A percentile compares a stretch with the other conserved stretches of the same genome.
These are phyloP conservation scores for Ganoderma multipileum DNA, from an alignment of 1,284 basidiomycete genomes.

Conservation along the genomic window DNA sequence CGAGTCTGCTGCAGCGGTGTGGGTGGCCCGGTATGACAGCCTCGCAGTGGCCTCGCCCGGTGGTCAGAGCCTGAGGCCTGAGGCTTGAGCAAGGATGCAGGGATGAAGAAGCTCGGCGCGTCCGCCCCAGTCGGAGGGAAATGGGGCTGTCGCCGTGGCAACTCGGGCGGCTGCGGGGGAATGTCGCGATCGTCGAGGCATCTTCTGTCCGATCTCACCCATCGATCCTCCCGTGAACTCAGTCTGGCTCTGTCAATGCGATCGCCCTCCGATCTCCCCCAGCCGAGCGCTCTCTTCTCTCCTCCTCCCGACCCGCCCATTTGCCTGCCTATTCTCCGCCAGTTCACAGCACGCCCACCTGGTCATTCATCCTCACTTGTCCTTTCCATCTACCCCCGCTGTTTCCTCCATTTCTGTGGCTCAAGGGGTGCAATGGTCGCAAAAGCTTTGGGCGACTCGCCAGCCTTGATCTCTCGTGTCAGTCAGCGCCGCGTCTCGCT, in stretches of 20 bases:
- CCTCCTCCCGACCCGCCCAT: neutral
- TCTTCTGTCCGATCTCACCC: conserved; percentile 18
- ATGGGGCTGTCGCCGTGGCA: conserved; percentile 19
- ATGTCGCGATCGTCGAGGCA: conserved; percentile 19
- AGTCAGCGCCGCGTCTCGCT: conserved; percentile 5
- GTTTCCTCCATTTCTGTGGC: neutral
- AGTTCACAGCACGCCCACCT: neutral
- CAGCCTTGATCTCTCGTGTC: conserved; percentile 9
- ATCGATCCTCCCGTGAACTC: conserved; percentile 23
- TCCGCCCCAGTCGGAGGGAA: conserved; percentile 7
- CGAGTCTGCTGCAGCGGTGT: neutral
- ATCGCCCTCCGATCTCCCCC: conserved; percentile 4
- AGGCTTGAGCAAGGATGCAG: neutral
- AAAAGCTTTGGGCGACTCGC: conserved; percentile 2
- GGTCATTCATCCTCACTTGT: neutral
- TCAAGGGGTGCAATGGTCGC: neutral
- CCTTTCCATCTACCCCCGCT: neutral
- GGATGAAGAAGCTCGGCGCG: conserved; percentile 5
- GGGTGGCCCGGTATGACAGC: neutral
- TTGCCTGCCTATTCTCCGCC: no score
- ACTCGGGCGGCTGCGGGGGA: conserved; percentile 13
- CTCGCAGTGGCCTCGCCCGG: neutral
- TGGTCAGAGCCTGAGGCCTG: neutral
- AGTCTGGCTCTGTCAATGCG: no score
- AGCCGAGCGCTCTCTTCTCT: neutral